These are phyloP conservation scores for Thermothelomyces thermophilus DNA, from an alignment of 2,329 filamentous ascomycete genomes.

Conservation along the genomic window DNA sequence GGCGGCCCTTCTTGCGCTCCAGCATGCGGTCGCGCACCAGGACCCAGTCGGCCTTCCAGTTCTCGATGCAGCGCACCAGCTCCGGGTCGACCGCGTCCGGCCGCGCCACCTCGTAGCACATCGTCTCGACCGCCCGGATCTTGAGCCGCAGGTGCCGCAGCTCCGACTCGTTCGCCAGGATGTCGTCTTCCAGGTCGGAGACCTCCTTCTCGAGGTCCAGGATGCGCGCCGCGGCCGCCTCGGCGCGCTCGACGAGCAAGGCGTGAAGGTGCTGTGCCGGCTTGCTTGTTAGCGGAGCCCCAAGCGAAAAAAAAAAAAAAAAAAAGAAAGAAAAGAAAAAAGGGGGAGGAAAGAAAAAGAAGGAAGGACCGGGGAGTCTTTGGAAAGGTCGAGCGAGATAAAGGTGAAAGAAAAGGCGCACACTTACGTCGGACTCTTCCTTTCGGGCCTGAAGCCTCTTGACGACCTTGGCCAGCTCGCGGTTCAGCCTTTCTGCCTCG, in stretches of 20 bases:
- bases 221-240: conserved; percentile 52
- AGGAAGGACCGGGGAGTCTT: too few relatives aligned
- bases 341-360: background rate
- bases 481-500: conserved; percentile 40
- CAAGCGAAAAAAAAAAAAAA: background rate
- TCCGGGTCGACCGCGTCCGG: conserved; percentile 49
- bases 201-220: conserved; percentile 54
- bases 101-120: conserved; percentile 40
- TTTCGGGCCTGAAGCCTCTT: conserved; percentile 47
- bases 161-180: conserved; percentile 52
- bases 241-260: conserved; percentile 51
- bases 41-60: conserved; percentile 56
- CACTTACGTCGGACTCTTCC: conserved; percentile 51
- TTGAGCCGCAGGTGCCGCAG: conserved; percentile 56
- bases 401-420: background rate
- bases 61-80: conserved; percentile 51
- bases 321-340: background rate
- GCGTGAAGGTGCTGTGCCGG: conserved; percentile 50
- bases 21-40: conserved; percentile 22
- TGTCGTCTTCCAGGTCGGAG: conserved; percentile 51
- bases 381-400: background rate
- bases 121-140: conserved; percentile 56
- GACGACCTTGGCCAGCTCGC: conserved; percentile 44
- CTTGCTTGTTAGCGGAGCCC: conserved; percentile 6
- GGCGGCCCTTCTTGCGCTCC: conserved; percentile 17